These are phyloP conservation scores for Albifimbria verrucaria DNA, from an alignment of 2,329 filamentous ascomycete genomes.

Conservation along the genomic window DNA sequence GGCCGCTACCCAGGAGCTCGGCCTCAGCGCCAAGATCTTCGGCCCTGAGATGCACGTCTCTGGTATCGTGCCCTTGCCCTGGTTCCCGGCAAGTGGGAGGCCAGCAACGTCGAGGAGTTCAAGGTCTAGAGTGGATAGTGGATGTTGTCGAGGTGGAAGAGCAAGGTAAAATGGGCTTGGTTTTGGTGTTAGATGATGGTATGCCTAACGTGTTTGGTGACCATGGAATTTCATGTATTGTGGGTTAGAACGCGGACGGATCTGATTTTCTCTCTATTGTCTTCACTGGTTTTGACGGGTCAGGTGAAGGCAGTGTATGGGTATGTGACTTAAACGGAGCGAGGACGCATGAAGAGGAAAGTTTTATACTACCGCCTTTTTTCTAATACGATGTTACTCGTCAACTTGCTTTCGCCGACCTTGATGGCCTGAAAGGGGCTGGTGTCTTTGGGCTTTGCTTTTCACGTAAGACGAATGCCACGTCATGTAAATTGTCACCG, in stretches of 20 bases:
- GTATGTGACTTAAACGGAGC: slow-evolving; percentile 3
- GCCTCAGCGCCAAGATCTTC: slow-evolving; percentile 66
- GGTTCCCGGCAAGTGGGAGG: slow-evolving; percentile 60
- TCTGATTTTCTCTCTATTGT: neutral
- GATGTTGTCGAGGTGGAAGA: neutral
- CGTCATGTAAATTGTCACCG: too few species aligned
- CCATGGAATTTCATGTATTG: neutral
- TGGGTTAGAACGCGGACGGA: slow-evolving; percentile 1
- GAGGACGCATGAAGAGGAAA: slow-evolving; percentile 3
- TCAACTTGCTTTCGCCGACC: too few species aligned
- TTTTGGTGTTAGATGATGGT: neutral
- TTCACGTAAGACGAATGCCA: too few species aligned
- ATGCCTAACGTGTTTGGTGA: neutral
- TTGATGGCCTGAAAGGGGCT: too few species aligned
- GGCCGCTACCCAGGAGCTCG: slow-evolving; percentile 87
- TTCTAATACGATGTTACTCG: slow-evolving; percentile 1
- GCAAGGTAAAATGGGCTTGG: slow-evolving; percentile 3
- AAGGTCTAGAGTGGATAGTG: slow-evolving; percentile 38
- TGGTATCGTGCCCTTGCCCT: slow-evolving; percentile 95
- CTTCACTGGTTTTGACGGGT: neutral
- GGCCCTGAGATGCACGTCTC: slow-evolving; percentile 90
- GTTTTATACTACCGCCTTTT: slow-evolving; percentile 1
- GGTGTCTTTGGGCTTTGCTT: too few species aligned
- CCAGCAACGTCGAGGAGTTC: slow-evolving; percentile 61
- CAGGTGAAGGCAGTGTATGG: slow-evolving; percentile 1